Evolutionary conservation across 129 eudicot genomes (phyloP).

Genomic region (Flaveria robusta): DNA sequence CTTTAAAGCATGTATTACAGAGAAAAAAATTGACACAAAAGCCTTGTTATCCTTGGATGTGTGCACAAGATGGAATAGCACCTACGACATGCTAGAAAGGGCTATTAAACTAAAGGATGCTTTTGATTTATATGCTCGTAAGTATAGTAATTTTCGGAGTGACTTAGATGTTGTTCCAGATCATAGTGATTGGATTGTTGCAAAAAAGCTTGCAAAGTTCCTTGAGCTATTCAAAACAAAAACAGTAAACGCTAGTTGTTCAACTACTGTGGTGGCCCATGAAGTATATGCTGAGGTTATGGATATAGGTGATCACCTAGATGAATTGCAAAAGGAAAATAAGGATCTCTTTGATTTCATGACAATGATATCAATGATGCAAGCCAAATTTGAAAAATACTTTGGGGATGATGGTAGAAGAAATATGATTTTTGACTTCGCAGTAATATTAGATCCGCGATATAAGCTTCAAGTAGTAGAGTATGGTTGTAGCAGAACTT

Average conservation of each 20-base stretch:
- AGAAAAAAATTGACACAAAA: background rate
- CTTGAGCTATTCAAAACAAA: no score
- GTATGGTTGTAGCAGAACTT: background rate
- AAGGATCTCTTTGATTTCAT: background rate
- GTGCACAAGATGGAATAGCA: background rate
- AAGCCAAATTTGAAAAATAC: background rate
- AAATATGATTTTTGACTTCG: background rate
- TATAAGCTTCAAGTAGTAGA: background rate
- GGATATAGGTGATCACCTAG: background rate
- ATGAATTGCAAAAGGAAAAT: background rate
- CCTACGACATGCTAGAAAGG: background rate
- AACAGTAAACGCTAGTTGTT: no score
- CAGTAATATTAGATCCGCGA: background rate
- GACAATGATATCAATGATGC: background rate
- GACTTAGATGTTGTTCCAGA: background rate
- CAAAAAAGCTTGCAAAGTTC: background rate
- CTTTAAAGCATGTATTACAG: background rate
- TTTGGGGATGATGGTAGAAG: background rate
- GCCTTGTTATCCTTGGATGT: background rate
- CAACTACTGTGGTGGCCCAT: no score
- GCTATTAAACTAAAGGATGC: background rate
- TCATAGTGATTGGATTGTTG: background rate
- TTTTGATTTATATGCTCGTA: background rate
- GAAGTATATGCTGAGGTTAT: no score
- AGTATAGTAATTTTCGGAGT: background rate